Evolutionary conservation across 2,329 filamentous ascomycete genomes (phyloP), one percentile per base, ranked within the genome.

Genomic region (Cordyceps javanica): DNA sequence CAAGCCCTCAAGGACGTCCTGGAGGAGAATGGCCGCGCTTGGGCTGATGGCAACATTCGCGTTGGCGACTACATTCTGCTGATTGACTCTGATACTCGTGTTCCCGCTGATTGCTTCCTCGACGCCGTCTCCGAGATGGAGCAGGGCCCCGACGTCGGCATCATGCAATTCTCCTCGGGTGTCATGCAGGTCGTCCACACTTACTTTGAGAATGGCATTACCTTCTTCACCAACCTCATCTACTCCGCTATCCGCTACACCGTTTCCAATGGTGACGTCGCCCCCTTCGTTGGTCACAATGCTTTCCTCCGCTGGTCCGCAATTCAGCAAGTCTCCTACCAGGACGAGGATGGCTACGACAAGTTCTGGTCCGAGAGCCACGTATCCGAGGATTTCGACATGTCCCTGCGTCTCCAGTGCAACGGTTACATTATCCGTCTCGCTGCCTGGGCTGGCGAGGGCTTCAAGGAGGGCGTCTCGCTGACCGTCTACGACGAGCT

Each of bases 361-460:
- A 80, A 84, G 16, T 90, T 83, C 72, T 91, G 88, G 88, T 89
- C 87, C 7, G 88, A 91, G 67, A 79, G 78, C 5, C 86, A 88
- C 64, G 88, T 91, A 0, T 90, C 87, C 0, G 88, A 91, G 60
- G 88, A 91, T 65, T 91, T 91, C 56, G 88, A 91, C 60, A 88
- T 90, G 72, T 81, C 85, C 11, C 77, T 91, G 0, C 85, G 88
- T 39, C 77, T 91, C 3, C 88, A 91, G 69, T 83, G 82, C 61
- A 76, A 75, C 16, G 87, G 87, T 23, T 89, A 87, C 69, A 77
- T 83, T 36, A 82, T 90, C 46, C 85, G 88, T 11, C 75, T 90
- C 0, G 88, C 82, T 10, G 80, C 85, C 0, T 91, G 89, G 72
- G 82, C 85, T 54, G 81, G 82, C 32, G 81, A 84, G 3, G 87